A percentile compares a stretch with the other conserved stretches of the same genome.
These are phyloP conservation scores for Jatropha multifida DNA, from an alignment of 441 rosid genomes.

Conservation along the genomic window DNA sequence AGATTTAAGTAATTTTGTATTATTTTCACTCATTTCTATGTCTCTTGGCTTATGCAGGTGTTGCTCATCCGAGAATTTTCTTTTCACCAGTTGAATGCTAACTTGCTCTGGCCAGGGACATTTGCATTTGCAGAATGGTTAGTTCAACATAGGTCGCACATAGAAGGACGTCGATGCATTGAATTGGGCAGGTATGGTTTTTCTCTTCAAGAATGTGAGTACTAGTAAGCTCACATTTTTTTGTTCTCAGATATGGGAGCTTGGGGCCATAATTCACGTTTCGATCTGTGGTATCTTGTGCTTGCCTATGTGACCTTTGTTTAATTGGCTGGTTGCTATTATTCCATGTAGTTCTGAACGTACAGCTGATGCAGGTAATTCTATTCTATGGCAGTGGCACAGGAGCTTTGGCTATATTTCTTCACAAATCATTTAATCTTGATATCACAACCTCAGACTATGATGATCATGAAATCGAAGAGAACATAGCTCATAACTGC, in stretches of 20 bases:
- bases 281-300: neutral
- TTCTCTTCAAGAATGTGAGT: neutral
- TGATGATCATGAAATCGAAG: conserved; percentile 80
- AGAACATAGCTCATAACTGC: conserved; percentile 87
- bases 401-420: conserved; percentile 91
- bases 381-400: conserved; percentile 63
- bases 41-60: conserved; percentile 51
- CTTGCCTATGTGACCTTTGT: neutral
- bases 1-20: neutral
- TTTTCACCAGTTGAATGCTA: conserved; percentile 91
- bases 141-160: conserved; percentile 39
- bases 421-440: conserved; percentile 53
- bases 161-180: conserved; percentile 61
- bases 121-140: conserved; percentile 94
- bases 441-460: conserved; percentile 92
- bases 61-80: conserved; percentile 74
- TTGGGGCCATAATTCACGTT: neutral
- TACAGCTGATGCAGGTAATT: neutral
- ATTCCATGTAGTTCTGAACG: neutral
- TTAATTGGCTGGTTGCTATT: neutral
- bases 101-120: conserved; percentile 97
- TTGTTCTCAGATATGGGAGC: neutral
- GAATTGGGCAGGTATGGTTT: conserved; percentile 82
- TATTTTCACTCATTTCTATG: neutral
- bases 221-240: neutral